These are phyloP conservation scores for Domatiomyces catenatus DNA, from an alignment of 2,329 filamentous ascomycete species.

Conservation along the genomic window DNA sequence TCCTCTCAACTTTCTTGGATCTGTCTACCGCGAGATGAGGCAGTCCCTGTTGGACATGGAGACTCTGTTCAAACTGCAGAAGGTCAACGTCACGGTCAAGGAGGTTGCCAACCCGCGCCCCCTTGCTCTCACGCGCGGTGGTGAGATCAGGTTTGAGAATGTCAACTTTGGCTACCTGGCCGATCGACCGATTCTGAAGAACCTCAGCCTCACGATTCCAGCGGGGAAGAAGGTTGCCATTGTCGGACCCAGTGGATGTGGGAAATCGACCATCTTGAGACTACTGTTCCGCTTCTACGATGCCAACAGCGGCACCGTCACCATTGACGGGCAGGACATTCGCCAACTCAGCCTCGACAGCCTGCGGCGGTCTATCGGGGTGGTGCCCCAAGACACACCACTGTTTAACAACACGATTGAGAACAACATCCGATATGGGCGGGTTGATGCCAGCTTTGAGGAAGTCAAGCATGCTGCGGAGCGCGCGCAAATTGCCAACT, in stretches of 20 bases:
- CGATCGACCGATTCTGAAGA: conserved; percentile 71
- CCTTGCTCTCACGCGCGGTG: conserved; percentile 57
- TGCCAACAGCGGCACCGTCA: conserved; percentile 64
- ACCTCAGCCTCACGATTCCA: conserved; percentile 76
- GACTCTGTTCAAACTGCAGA: conserved; percentile 91
- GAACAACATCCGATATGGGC: conserved; percentile 89
- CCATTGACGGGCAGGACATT: conserved; percentile 88
- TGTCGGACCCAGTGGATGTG: conserved; percentile 87
- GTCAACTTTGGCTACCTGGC: conserved; percentile 85
- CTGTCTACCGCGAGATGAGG: conserved; percentile 85
- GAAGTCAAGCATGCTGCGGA: conserved; percentile 63
- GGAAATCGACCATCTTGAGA: conserved; percentile 83
- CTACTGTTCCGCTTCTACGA: conserved; percentile 93
- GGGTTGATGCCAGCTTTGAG: conserved; percentile 58
- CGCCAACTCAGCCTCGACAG: conserved; percentile 69
- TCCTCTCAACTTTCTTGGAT: conserved; percentile 93
- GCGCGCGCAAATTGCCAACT: conserved; percentile 72
- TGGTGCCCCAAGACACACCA: conserved; percentile 92
- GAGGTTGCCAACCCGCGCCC: conserved; percentile 61
- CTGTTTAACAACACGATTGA: conserved; percentile 94
- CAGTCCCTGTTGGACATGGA: conserved; percentile 97
- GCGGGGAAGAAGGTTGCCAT: conserved; percentile 92
- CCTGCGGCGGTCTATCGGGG: conserved; percentile 70
- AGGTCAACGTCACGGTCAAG: conserved; percentile 77
- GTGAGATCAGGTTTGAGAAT: conserved; percentile 87